These are phyloP conservation scores for Kazachstania taianensis DNA, from an alignment of 805 yeast genomes.

Conservation along the genomic window DNA sequence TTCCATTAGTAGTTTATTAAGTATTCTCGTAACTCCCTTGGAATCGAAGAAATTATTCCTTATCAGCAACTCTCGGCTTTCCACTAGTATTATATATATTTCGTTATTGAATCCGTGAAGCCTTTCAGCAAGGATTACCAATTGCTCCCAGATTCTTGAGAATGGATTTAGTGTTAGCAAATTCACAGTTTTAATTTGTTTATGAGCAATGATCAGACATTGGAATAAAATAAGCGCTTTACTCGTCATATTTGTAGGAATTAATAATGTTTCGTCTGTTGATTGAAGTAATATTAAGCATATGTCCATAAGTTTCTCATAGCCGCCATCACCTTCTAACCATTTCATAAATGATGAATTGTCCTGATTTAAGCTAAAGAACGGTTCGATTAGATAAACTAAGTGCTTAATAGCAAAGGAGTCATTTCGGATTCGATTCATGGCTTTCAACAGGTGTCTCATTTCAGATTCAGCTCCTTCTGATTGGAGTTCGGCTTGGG, in stretches of 20 bases:
- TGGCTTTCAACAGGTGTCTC: slow-evolving; percentile 14
- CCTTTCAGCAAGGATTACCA: slow-evolving; percentile 13
- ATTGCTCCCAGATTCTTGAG: slow-evolving; percentile 15
- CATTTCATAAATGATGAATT: slow-evolving; percentile 12
- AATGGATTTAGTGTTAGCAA: slow-evolving; percentile 6
- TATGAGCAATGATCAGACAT: slow-evolving; percentile 11
- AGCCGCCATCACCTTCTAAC: slow-evolving; percentile 18
- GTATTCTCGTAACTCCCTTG: slow-evolving; percentile 12
- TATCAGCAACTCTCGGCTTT: slow-evolving; percentile 16
- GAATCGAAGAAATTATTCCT: slow-evolving; percentile 10
- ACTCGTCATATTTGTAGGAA: slow-evolving; percentile 21
- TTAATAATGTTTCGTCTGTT: slow-evolving; percentile 16
- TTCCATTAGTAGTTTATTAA: slow-evolving; percentile 12
- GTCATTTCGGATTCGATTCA: slow-evolving; percentile 18
- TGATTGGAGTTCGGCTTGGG: neutral
- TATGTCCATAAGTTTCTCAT: slow-evolving; percentile 12
- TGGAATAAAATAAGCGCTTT: slow-evolving; percentile 19
- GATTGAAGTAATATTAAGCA: slow-evolving; percentile 17
- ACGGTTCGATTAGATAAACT: slow-evolving; percentile 15
- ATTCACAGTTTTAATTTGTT: slow-evolving; percentile 1
- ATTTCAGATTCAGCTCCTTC: slow-evolving; percentile 5
- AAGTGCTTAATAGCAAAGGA: slow-evolving; percentile 24
- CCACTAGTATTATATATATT: slow-evolving; percentile 17
- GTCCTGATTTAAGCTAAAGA: slow-evolving; percentile 7
- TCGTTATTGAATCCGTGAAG: slow-evolving; percentile 18